These are phyloP conservation scores for Paecilomyces sp. DNA, from an alignment of 2,329 filamentous ascomycete genomes.

Conservation along the genomic window DNA sequence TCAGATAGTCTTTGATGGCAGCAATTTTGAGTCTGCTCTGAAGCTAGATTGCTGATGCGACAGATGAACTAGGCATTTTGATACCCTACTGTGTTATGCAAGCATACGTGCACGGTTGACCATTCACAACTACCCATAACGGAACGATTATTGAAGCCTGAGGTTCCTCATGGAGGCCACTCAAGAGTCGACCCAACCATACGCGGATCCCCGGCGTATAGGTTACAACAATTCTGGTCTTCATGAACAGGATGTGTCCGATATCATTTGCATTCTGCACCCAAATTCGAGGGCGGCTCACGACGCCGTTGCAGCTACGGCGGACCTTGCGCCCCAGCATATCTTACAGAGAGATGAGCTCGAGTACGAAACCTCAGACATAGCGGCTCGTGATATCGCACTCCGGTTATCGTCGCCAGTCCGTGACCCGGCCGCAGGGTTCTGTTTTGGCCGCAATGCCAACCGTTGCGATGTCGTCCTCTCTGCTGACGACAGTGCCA, in stretches of 20 bases:
- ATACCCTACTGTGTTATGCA: background rate
- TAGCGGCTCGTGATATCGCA: constrained; percentile 56
- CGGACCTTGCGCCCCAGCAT: constrained; percentile 48
- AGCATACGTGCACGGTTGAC: background rate
- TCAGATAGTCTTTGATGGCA: background rate
- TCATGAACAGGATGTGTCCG: constrained; percentile 71
- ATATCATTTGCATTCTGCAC: constrained; percentile 83
- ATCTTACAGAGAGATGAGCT: constrained; percentile 48
- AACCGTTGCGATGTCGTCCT: constrained; percentile 65
- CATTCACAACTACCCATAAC: background rate
- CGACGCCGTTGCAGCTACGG: constrained; percentile 57
- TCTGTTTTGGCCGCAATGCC: constrained; percentile 75
- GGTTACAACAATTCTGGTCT: constrained; percentile 78
- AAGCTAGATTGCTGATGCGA: background rate
- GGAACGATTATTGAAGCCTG: background rate
- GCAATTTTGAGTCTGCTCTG: background rate
- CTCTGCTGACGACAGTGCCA: constrained; percentile 60
- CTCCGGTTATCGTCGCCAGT: constrained; percentile 69
- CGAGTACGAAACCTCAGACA: constrained; percentile 31
- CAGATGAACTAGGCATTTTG: background rate
- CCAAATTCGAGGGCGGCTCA: constrained; percentile 68
- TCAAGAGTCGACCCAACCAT: constrained; percentile 66
- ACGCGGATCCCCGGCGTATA: constrained; percentile 70
- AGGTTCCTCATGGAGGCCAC: constrained; percentile 38
- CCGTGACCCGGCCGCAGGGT: constrained; percentile 64